Evolutionary conservation across 495 filamentous ascomycete species (phyloP).

Genomic region (Lasiosphaeria ovina): DNA sequence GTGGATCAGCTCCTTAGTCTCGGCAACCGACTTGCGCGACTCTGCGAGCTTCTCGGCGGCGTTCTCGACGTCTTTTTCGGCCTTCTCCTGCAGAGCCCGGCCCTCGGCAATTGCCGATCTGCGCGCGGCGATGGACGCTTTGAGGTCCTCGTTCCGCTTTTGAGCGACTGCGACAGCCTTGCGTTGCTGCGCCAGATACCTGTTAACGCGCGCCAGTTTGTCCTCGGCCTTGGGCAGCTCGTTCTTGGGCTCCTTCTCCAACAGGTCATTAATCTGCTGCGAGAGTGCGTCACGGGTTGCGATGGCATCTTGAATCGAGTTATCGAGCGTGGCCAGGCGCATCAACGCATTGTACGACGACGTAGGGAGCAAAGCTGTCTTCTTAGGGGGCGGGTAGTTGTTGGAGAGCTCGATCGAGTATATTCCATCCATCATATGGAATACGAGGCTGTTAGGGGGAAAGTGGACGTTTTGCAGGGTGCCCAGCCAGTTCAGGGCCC

Average conservation of each 20-base stretch:
- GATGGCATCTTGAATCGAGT: conserved; percentile 88
- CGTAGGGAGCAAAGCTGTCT: conserved; percentile 48
- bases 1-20: conserved; percentile 61
- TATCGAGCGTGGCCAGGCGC: conserved; percentile 83
- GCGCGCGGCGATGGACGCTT: conserved; percentile 62
- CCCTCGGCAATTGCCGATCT: conserved; percentile 65
- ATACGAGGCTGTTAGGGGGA: conserved; percentile 79
- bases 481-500: conserved; percentile 76
- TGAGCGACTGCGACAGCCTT: conserved; percentile 60
- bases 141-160: conserved; percentile 60
- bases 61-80: conserved; percentile 51
- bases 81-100: conserved; percentile 54
- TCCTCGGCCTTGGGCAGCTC: conserved; percentile 65
- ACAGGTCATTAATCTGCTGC: conserved; percentile 70
- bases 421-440: conserved; percentile 84
- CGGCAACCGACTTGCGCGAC: conserved; percentile 51
- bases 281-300: conserved; percentile 72
- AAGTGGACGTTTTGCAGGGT: conserved; percentile 77
- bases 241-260: conserved; percentile 50
- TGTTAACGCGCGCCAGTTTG: conserved; percentile 53
- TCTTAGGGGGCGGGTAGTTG: conserved; percentile 46
- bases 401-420: conserved; percentile 63
- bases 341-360: conserved; percentile 91
- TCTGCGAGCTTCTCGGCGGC: conserved; percentile 59
- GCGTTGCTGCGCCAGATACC: conserved; percentile 61